These are phyloP conservation scores for Dioscorea dumetorum DNA, from an alignment of 106 monocot genomes.

Conservation along the genomic window DNA sequence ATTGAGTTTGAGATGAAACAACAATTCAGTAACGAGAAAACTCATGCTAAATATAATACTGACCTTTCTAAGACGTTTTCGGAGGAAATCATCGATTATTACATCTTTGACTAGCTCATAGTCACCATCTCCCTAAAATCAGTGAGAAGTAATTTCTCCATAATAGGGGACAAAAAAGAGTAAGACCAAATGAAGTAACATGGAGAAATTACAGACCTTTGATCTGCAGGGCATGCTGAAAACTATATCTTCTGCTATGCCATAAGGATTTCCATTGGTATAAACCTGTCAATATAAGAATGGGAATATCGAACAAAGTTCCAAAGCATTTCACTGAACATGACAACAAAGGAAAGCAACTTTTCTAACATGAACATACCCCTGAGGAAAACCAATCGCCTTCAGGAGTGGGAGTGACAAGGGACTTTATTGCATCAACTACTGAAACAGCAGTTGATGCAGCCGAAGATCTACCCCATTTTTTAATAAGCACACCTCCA, in stretches of 20 bases:
- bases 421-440: conserved; percentile 88
- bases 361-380: conserved; percentile 30
- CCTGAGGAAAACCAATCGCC: conserved; percentile 98
- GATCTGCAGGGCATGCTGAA: conserved; percentile 98
- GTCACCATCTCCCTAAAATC: conserved; percentile 84
- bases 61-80: conserved; percentile 82
- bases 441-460: conserved; percentile 95
- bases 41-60: neutral
- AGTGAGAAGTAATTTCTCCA: too few species aligned
- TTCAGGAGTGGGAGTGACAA: conserved; percentile 77
- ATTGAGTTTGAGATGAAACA: neutral
- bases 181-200: neutral
- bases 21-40: neutral
- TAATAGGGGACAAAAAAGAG: too few species aligned
- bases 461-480: conserved; percentile 98
- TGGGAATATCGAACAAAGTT: neutral
- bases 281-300: conserved; percentile 48
- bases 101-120: conserved; percentile 87
- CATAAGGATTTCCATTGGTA: conserved; percentile 90
- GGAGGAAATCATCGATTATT: conserved; percentile 68
- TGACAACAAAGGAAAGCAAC: neutral
- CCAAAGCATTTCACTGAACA: neutral
- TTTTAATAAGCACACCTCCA: conserved; percentile 85
- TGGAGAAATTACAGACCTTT: conserved; percentile 21
- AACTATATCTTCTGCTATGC: conserved; percentile 90